Evolutionary conservation across 2,329 filamentous ascomycete genomes (phyloP).

Genomic region (Paraphoma sp.): DNA sequence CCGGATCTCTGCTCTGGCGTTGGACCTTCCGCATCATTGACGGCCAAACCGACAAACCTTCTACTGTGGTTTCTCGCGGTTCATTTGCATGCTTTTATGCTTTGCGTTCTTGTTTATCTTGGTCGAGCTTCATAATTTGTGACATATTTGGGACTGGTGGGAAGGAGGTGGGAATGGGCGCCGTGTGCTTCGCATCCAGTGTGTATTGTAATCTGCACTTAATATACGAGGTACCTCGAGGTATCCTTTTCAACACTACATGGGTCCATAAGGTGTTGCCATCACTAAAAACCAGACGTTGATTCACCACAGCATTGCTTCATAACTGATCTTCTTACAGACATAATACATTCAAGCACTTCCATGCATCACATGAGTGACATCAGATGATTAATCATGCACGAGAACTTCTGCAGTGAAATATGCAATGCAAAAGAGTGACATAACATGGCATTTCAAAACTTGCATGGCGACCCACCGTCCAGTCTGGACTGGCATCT

Average conservation of each 20-base stretch:
- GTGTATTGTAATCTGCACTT: slow-evolving; percentile 21
- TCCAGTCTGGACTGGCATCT: not conserved
- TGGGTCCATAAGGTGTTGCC: no score
- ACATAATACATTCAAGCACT: no score
- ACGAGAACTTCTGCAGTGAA: no score
- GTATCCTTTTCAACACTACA: slow-evolving; percentile 3
- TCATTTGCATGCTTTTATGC: not conserved
- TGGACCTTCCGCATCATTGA: no score
- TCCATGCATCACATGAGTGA: no score
- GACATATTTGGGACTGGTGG: not conserved
- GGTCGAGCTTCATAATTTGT: not conserved
- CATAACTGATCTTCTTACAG: no score
- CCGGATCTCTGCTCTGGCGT: no score
- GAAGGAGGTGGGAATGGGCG: not conserved
- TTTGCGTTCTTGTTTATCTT: slow-evolving; percentile 6
- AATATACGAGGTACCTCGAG: slow-evolving; percentile 12
- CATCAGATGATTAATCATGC: no score
- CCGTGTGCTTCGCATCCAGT: slow-evolving; percentile 3
- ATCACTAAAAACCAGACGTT: no score
- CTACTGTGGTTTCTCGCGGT: no score
- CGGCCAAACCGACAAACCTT: no score
- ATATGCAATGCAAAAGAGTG: not conserved
- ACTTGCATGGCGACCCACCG: not conserved
- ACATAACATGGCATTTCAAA: not conserved
- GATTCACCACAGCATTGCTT: no score